Evolutionary conservation across 345 rosid genomes (phyloP), one percentile per base, ranked within the genome.

Genomic region (Ceriops zippeliana): DNA sequence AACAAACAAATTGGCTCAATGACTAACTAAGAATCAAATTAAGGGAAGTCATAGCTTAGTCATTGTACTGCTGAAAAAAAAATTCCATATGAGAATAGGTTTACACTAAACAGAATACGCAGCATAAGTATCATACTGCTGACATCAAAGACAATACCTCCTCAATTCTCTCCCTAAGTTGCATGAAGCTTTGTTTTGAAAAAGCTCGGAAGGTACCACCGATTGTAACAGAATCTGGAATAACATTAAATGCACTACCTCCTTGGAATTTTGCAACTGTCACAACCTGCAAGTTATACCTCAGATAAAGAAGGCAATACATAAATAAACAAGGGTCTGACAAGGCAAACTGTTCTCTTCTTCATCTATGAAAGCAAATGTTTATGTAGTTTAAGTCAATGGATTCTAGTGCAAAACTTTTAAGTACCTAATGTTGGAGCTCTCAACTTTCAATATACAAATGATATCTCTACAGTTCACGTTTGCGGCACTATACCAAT

Each of bases 171-270:
- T 78, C 84, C 75, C 78, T 83, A 62, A 90, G 87, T 75, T 28
- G 30, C 30, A 28, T 28, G 1, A 28, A 28, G 30, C 30, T 28
- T 28, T 28, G 30, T 28, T 28, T 79, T 0, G 83, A 85, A 73
- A 90, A 86, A 54, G 92, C 90, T 65, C 93, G 75, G 77, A 86
- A 79, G 63, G 97, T 93, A 54, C 97, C 98, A 56, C 96, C 90
- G 27, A 90, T 80, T 4, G 89, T 86, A 58, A 89, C 88, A 35
- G 89, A 86, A 78, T 87, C 96, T 19, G 96, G 98, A 75, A 93
- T 90, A 52, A 89, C 93, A 66, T 90, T 89, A 70, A 89, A 86
- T 4, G 97, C 91, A 30, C 83, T 85, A 10, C 98, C 97, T 52
- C 97, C 96, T 51, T 81, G 75, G 70, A 93, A 79, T 67, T 78